A percentile compares a stretch with the other conserved stretches of the same genome.
These are phyloP conservation scores for Fusarium citri DNA, from an alignment of 2,329 filamentous ascomycete genomes.

Conservation along the genomic window DNA sequence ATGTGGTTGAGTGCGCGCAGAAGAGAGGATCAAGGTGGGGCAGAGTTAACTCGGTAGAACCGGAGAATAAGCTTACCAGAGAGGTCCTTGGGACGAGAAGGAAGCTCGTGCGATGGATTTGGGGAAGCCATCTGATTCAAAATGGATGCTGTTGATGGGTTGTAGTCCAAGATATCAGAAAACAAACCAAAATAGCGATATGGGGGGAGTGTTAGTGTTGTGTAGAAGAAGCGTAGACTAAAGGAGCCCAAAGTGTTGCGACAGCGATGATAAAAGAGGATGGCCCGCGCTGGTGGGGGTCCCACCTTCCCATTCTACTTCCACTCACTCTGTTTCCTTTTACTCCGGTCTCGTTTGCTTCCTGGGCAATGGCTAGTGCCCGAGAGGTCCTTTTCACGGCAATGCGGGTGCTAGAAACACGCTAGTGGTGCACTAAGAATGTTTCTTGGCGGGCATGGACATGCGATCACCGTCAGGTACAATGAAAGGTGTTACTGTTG, in stretches of 20 bases:
- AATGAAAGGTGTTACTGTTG: not conserved
- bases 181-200: conserved; percentile 30
- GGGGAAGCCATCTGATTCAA: conserved; percentile 37
- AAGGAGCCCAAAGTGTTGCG: conserved; percentile 41
- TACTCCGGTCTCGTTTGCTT: conserved; percentile 24
- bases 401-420: conserved; percentile 37
- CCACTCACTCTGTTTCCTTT: not conserved
- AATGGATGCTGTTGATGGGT: conserved; percentile 25
- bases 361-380: conserved; percentile 18
- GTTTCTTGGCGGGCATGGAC: conserved; percentile 20
- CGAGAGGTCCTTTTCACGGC: conserved; percentile 10
- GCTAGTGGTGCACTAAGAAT: conserved; percentile 36
- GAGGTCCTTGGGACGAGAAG: conserved; percentile 30
- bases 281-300: conserved; percentile 44
- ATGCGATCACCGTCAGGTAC: conserved; percentile 24
- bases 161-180: conserved; percentile 21
- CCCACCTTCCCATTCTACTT: conserved; percentile 21
- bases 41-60: conserved; percentile 42
- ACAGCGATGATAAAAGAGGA: conserved; percentile 46
- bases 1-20: conserved; percentile 15
- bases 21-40: conserved; percentile 43
- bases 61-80: conserved; percentile 45
- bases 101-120: conserved; percentile 35
- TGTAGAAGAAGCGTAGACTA: conserved; percentile 36
- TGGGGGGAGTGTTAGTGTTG: conserved; percentile 23